phyloP scores from a whole-genome alignment of 2,329 filamentous ascomycete species.

The Trichoderma endophyticum region DNA sequence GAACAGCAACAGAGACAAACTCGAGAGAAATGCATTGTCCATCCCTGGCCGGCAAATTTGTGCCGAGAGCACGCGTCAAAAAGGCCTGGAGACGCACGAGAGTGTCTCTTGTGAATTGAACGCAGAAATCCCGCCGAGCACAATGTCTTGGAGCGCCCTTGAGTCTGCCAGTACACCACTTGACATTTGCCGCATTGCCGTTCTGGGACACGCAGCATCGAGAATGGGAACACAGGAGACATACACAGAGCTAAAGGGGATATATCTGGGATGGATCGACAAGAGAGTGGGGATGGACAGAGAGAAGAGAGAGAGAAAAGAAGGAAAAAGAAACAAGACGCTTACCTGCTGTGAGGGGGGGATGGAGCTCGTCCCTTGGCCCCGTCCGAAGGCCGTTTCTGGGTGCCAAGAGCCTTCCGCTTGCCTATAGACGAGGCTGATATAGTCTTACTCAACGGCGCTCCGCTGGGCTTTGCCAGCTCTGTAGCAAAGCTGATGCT shows the following conservation, averaged over 20 bases:
- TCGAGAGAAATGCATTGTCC: not conserved
- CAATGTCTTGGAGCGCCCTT: slow-evolving; percentile 14
- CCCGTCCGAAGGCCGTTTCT: slow-evolving; percentile 36
- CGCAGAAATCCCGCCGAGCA: not conserved
- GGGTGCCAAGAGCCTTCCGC: slow-evolving; percentile 6
- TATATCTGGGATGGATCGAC: not conserved
- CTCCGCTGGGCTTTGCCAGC: slow-evolving; percentile 27
- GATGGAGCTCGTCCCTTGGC: slow-evolving; percentile 47
- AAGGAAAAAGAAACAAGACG: not conserved
- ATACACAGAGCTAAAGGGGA: not conserved
- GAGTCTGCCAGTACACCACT: not conserved
- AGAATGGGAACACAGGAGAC: not conserved
- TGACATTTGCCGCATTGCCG: slow-evolving; percentile 5
- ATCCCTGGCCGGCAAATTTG: slow-evolving; percentile 14
- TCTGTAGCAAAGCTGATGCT: slow-evolving; percentile 36
- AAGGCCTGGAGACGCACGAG: not conserved
- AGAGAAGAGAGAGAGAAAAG: not conserved
- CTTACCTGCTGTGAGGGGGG: slow-evolving; percentile 49
- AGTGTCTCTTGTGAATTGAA: slow-evolving; percentile 2
- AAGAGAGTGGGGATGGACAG: not conserved
- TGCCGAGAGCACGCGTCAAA: slow-evolving; percentile 16
- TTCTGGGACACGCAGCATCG: not conserved
- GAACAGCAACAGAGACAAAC: not conserved
- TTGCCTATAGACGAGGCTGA: slow-evolving; percentile 6
- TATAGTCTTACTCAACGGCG: slow-evolving; percentile 34